Base-by-base conservation (phyloP, 1,284 basidiomycete genomes). In the Leccinum pallidistipes region DNA sequence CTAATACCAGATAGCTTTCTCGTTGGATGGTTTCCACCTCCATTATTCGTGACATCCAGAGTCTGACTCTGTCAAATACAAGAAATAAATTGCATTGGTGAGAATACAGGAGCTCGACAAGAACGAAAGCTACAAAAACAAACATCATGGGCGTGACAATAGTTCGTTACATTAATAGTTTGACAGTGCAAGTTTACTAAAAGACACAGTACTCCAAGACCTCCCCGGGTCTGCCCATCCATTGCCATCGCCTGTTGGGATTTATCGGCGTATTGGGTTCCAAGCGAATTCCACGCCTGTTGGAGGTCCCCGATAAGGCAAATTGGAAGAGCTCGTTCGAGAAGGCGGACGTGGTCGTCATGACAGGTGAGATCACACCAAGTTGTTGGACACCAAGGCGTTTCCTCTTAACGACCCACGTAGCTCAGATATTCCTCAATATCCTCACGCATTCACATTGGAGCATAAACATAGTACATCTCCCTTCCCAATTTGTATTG, bases 371-470 rank as follows among this genome's bases (percentile, higher is more conserved):
- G 75, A 57, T 45, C 49, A 21, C 38, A 47, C 54, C 59, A 45
- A 24, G 21, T 12, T 24, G 5, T 8, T 21, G 32, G 9, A 10
- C 2, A 34, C 10, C 55, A 18, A 32, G 38, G 6, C 24, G 3
- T 43, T 11, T 24, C 21, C 27, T 59, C 62, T 56, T 45, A 63
- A 58, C 27, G 29, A 47, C 53, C n/a, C 9, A 24, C 47, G 29
- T 59, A 92, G 91, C 92, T 0, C 91, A 93, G 71, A 88, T 94
- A 56, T 90, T 93, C 68, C 78, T 91, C 57, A 90, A 93, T 65
- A 74, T 92, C 16, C 75, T 94, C 58, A 87, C 86, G 0, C 92
- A 94, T 75, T 91, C 89, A 1, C 82, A 91, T 59, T 92, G 91
- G 88, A 81, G 77, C 50, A 82, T 94, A 62, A 81, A 83, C 53